Conservation (phyloP, 1,284 basidiomycete species). For the Amylostereum chailletii region DNA sequence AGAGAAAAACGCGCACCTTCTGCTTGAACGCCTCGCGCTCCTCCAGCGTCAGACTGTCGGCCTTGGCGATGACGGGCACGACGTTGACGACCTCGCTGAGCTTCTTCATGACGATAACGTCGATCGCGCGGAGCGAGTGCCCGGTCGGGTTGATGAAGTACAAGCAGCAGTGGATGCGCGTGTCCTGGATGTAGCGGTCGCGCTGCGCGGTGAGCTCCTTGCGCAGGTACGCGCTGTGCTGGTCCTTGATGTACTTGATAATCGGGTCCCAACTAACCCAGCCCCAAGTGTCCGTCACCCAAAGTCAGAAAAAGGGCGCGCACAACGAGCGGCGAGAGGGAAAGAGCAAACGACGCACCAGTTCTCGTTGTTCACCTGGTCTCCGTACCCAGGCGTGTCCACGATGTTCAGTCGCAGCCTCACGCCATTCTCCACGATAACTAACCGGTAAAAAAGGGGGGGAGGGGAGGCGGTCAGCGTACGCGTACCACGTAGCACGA, state of each 20-base stretch:
- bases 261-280: conserved; percentile 89
- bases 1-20: conserved; percentile 41
- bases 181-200: conserved; percentile 97
- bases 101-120: conserved; percentile 99
- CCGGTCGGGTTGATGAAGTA: conserved; percentile 99
- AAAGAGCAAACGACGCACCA: conserved; percentile 50
- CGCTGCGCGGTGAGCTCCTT: conserved; percentile 99
- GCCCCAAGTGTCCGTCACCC: not conserved
- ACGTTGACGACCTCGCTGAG: conserved; percentile 98
- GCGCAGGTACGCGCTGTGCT: conserved; percentile 96
- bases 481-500: conserved; percentile 1
- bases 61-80: conserved; percentile 97
- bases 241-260: conserved; percentile 98
- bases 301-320: not conserved
- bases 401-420: conserved; percentile 95
- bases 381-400: conserved; percentile 97
- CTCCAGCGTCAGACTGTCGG: conserved; percentile 91
- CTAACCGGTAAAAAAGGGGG: conserved; percentile 31
- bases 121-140: conserved; percentile 87
- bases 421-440: conserved; percentile 95
- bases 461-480: not conserved
- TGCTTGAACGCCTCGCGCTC: conserved; percentile 92
- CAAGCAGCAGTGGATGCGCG: conserved; percentile 95
- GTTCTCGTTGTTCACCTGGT: conserved; percentile 98
- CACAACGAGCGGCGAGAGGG: not conserved